Conservation (phyloP, 345 rosid genomes). For the Viola odorata region DNA sequence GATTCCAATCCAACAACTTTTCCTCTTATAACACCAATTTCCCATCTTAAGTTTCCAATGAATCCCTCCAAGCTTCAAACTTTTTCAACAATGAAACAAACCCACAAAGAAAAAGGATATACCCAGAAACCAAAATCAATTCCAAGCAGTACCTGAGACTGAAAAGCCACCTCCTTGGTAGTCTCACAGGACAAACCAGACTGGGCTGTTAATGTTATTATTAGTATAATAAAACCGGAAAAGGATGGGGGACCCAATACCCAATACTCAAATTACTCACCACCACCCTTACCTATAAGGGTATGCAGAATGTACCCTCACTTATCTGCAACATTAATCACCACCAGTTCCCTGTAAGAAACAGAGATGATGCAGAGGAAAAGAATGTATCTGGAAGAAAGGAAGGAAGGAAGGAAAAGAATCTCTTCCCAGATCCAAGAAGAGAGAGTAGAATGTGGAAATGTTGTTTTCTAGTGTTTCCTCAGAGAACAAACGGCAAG, state of each 20-base stretch:
- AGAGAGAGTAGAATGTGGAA: background rate
- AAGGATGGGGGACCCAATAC: slow-evolving; percentile 26
- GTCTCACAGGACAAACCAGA: slow-evolving; percentile 18
- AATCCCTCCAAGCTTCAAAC: slow-evolving; percentile 22
- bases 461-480: slow-evolving; percentile 6
- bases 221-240: slow-evolving; percentile 13
- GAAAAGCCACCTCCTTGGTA: slow-evolving; percentile 3
- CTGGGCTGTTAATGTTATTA: slow-evolving; percentile 1
- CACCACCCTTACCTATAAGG: slow-evolving; percentile 9
- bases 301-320: slow-evolving; percentile 14
- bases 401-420: slow-evolving; percentile 8
- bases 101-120: slow-evolving; percentile 11
- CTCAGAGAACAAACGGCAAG: slow-evolving; percentile 34
- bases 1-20: slow-evolving; percentile 15
- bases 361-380: background rate
- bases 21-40: slow-evolving; percentile 9
- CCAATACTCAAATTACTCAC: background rate
- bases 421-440: slow-evolving; percentile 56
- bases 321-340: slow-evolving; percentile 15
- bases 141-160: slow-evolving; percentile 2
- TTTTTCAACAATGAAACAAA: slow-evolving; percentile 18
- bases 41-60: slow-evolving; percentile 24
- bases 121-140: slow-evolving; percentile 22
- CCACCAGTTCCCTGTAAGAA: slow-evolving; percentile 9
- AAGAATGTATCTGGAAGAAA: slow-evolving; percentile 18